phyloP scores from a whole-genome alignment of 2,329 filamentous ascomycete genomes.

The Metarhizium guizhouense region DNA sequence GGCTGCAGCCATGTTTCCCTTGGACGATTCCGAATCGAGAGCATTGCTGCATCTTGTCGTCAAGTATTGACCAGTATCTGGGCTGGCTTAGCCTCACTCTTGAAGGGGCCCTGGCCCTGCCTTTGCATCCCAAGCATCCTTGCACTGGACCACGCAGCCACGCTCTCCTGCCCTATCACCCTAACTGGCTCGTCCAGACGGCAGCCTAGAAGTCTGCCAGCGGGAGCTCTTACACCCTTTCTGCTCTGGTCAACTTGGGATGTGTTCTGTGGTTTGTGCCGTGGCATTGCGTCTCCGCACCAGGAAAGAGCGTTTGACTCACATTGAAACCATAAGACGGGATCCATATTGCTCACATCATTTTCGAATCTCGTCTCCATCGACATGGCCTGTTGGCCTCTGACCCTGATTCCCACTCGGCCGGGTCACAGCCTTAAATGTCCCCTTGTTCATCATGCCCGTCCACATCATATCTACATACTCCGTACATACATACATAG shows the following conservation, averaged over 20 bases:
- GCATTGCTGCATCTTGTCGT: neutral
- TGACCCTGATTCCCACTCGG: neutral
- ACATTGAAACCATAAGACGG: neutral
- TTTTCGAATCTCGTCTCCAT: neutral
- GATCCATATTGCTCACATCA: neutral
- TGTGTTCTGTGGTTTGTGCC: neutral
- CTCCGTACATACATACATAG: neutral
- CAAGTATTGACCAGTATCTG: neutral
- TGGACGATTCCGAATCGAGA: conserved; percentile 1
- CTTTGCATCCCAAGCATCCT: neutral
- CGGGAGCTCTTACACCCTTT: neutral
- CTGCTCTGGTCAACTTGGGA: neutral
- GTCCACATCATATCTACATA: neutral
- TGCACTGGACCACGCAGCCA: neutral
- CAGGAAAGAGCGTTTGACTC: neutral
- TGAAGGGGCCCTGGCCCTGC: neutral
- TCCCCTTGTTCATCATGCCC: neutral
- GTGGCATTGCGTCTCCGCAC: neutral
- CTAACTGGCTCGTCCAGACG: neutral
- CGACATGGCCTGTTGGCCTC: neutral
- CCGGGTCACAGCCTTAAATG: conserved; percentile 3
- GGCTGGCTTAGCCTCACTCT: conserved; percentile 1
- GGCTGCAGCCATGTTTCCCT: neutral
- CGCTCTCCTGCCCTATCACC: neutral
- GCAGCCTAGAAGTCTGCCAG: conserved; percentile 5